Evolutionary conservation across 345 rosid genomes (phyloP).

Genomic region (Lepidium sativum): DNA sequence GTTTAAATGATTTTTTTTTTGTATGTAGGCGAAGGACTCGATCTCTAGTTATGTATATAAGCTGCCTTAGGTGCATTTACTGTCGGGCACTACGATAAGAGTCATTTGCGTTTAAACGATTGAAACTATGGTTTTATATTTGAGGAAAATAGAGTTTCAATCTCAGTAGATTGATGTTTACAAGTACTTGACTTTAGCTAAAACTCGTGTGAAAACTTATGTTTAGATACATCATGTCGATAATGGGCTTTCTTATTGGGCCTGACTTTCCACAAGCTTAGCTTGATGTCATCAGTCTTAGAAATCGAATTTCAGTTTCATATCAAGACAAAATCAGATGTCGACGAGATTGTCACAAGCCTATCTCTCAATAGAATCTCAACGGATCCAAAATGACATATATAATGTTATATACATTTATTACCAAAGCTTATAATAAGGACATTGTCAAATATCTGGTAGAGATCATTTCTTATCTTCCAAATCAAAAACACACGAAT

Average conservation of each 20-base stretch:
- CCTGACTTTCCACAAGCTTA: not conserved
- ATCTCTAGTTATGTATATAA: too few relatives aligned
- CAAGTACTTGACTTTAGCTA: not conserved
- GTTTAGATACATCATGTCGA: not conserved
- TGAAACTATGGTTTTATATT: too few relatives aligned
- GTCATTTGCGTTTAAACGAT: too few relatives aligned
- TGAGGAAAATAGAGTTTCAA: too few relatives aligned
- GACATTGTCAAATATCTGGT: not conserved
- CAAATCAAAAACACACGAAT: not conserved
- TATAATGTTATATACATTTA: too few relatives aligned
- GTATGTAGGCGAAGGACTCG: too few relatives aligned
- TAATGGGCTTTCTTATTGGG: not conserved
- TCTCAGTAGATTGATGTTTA: not conserved
- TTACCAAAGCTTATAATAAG: not conserved
- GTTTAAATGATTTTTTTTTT: too few relatives aligned
- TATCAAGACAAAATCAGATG: constrained; percentile 15
- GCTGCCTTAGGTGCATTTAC: too few relatives aligned
- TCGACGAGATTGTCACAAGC: not conserved
- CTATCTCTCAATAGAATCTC: not conserved
- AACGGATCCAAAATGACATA: not conserved
- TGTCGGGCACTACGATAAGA: too few relatives aligned
- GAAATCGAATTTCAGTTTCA: constrained; percentile 3
- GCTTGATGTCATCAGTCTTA: not conserved
- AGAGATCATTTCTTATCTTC: not conserved
- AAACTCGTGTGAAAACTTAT: not conserved